These are phyloP conservation scores for Scedosporium minutisporum DNA, from an alignment of 2,329 filamentous ascomycete species.

Conservation along the genomic window DNA sequence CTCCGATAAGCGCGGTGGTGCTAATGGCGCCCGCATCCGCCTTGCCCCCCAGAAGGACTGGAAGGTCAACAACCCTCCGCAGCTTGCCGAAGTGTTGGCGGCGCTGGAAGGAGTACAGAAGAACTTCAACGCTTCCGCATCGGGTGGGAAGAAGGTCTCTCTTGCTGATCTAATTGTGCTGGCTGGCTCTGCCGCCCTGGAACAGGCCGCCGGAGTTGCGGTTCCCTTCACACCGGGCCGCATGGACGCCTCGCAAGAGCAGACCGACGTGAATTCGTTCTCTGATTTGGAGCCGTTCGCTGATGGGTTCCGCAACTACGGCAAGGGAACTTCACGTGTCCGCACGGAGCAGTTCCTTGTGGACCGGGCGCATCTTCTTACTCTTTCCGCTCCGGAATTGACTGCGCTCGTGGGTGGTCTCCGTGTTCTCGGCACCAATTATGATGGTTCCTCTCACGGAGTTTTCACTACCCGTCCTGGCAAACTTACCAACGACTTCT, in stretches of 20 bases:
- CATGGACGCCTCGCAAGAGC: conserved; percentile 59
- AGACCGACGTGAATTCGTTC: conserved; percentile 60
- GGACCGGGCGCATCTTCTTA: conserved; percentile 62
- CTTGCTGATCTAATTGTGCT: conserved; percentile 73
- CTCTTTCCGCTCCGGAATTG: conserved; percentile 60
- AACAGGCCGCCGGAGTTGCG: conserved; percentile 56
- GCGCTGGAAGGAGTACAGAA: conserved; percentile 56
- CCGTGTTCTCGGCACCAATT: conserved; percentile 61
- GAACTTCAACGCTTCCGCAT: conserved; percentile 52
- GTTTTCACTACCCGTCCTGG: conserved; percentile 61
- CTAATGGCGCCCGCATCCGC: conserved; percentile 70
- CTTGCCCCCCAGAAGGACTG: conserved; percentile 64
- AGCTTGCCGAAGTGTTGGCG: conserved; percentile 51
- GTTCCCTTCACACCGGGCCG: conserved; percentile 69
- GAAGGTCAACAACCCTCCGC: conserved; percentile 63
- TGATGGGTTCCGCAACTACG: conserved; percentile 79
- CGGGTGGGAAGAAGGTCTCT: conserved; percentile 60
- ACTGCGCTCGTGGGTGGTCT: conserved; percentile 64
- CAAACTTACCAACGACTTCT: conserved; percentile 69
- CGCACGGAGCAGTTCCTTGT: conserved; percentile 61
- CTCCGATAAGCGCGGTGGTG: conserved; percentile 72
- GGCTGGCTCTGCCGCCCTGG: conserved; percentile 59
- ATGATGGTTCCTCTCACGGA: conserved; percentile 56
- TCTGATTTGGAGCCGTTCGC: conserved; percentile 55
- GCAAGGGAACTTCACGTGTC: conserved; percentile 49